Percentiles rank a stretch among this genome's conserved stretches.
phyloP scores from a whole-genome alignment of 768 basidiomycete genomes.

The Podaxis sp. region DNA sequence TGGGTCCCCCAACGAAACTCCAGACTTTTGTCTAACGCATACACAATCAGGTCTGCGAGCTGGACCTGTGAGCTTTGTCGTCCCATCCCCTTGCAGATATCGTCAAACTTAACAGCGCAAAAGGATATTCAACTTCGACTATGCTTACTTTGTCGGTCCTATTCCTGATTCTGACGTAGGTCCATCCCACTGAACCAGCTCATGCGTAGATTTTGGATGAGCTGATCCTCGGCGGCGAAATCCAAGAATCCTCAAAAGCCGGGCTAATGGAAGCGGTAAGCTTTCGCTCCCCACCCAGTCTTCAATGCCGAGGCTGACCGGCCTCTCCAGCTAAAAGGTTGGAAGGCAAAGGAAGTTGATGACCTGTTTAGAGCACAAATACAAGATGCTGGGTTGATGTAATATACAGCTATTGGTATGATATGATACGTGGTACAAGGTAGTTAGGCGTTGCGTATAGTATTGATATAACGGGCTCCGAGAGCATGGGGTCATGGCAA shows the following conservation, averaged over 20 bases:
- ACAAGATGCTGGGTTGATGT: constrained; percentile 2
- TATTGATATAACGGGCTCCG: neutral
- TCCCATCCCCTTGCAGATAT: neutral
- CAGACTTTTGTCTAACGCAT: constrained; percentile 37
- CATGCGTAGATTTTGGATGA: constrained; percentile 78
- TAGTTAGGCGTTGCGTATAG: neutral
- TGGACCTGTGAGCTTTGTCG: constrained; percentile 69
- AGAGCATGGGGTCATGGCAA: neutral
- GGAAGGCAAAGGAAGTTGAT: neutral
- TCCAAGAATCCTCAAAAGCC: constrained; percentile 89
- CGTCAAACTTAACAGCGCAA: neutral
- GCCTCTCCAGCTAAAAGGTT: neutral
- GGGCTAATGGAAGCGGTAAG: constrained; percentile 43
- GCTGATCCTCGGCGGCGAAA: constrained; percentile 88
- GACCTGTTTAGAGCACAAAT: neutral
- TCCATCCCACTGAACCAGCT: neutral
- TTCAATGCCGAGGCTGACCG: neutral
- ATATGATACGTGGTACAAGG: neutral
- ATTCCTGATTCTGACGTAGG: neutral
- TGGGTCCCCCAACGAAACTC: too few relatives aligned
- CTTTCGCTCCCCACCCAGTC: constrained; percentile 11
- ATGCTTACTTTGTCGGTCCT: constrained; percentile 78
- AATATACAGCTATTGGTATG: neutral
- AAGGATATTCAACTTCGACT: constrained; percentile 97
- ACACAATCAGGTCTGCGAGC: constrained; percentile 76